These are phyloP conservation scores for Trametopsis cervina DNA, from an alignment of 768 basidiomycete genomes.

Conservation along the genomic window DNA sequence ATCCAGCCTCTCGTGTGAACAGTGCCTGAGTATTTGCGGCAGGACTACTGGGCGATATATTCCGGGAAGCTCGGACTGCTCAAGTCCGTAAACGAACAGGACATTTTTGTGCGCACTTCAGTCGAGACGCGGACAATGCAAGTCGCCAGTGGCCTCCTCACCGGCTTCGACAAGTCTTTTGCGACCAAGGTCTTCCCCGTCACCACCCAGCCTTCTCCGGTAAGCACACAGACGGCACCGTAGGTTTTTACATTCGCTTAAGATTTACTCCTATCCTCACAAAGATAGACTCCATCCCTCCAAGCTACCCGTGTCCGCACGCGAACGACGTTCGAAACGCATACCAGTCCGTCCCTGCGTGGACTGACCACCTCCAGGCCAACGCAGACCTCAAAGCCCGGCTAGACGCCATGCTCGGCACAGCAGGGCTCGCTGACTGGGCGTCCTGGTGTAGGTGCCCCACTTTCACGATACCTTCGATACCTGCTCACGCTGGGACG, in stretches of 20 bases:
- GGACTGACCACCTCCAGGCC: constrained; percentile 36
- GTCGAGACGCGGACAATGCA: constrained; percentile 42
- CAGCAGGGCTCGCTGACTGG: constrained; percentile 34
- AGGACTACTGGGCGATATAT: constrained; percentile 46
- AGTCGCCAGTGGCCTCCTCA: constrained; percentile 37
- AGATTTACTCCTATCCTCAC: background rate
- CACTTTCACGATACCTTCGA: background rate
- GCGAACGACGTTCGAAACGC: constrained; percentile 33
- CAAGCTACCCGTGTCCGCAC: constrained; percentile 36
- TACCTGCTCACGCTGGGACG: background rate
- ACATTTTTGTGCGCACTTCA: constrained; percentile 38
- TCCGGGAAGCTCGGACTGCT: constrained; percentile 30
- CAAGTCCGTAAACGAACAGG: constrained; percentile 24
- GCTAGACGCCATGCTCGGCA: constrained; percentile 34
- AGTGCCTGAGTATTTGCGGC: background rate
- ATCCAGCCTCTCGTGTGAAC: background rate
- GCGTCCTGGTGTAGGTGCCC: constrained; percentile 37
- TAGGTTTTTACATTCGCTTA: background rate
- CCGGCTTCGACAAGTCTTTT: constrained; percentile 36
- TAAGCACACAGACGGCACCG: constrained; percentile 16
- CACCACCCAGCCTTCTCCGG: constrained; percentile 34
- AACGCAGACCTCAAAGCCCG: constrained; percentile 31
- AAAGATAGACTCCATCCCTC: constrained; percentile 43
- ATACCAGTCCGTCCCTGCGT: constrained; percentile 37
- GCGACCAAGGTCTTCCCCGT: constrained; percentile 30